Conservation (phyloP, 768 basidiomycete genomes). For the Cystofilobasidium bisporidii region DNA sequence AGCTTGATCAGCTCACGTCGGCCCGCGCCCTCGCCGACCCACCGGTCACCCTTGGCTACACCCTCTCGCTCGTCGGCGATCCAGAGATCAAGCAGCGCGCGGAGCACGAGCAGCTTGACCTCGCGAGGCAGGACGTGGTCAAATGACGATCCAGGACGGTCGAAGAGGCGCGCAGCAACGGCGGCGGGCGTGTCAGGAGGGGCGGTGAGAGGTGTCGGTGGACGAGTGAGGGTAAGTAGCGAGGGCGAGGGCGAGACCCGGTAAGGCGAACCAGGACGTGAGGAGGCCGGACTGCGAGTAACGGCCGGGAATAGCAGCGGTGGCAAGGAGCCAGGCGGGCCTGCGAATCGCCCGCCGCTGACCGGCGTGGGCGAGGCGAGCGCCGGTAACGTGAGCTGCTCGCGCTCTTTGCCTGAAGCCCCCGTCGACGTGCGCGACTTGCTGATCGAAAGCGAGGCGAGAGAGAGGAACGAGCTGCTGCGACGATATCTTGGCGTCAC, state of each 20-base stretch:
- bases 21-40: slow-evolving; percentile 9
- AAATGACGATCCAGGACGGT: background rate
- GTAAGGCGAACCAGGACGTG: background rate
- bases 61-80: background rate
- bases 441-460: too few relatives aligned
- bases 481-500: too few relatives aligned
- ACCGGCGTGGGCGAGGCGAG: too few relatives aligned
- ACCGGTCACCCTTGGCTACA: background rate
- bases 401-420: too few relatives aligned
- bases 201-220: background rate
- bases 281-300: background rate
- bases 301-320: background rate
- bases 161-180: background rate
- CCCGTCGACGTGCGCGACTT: too few relatives aligned
- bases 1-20: slow-evolving; percentile 12
- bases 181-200: background rate
- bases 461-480: too few relatives aligned
- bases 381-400: too few relatives aligned
- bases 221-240: slow-evolving; percentile 2
- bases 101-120: slow-evolving; percentile 7
- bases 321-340: too few relatives aligned
- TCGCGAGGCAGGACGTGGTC: slow-evolving; percentile 7
- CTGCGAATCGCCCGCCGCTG: too few relatives aligned
- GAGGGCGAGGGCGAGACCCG: background rate
- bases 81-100: background rate